Percentiles rank a stretch among this genome's conserved stretches.
Evolutionary conservation across 306 rosid genomes (phyloP).

Genomic region (Dryas drummondii): DNA sequence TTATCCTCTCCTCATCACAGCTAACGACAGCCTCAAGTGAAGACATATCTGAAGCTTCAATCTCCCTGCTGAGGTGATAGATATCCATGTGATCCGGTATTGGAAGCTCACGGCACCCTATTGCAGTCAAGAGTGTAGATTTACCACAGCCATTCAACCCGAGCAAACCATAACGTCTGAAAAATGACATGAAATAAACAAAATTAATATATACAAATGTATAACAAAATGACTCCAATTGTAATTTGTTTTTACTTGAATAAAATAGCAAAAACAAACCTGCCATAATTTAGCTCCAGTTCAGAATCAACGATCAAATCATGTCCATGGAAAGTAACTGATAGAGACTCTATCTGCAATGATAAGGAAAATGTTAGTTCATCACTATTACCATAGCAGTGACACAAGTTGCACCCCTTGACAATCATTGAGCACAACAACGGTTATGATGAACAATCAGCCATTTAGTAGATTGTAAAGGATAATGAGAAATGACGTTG

Average conservation of each 20-base stretch:
- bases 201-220: neutral
- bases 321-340: slow-evolving; percentile 96
- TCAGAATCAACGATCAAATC: slow-evolving; percentile 92
- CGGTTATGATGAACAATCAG: too few species aligned
- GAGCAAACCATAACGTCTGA: slow-evolving; percentile 92
- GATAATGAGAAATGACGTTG: too few species aligned
- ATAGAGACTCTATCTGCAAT: slow-evolving; percentile 85
- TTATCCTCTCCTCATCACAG: slow-evolving; percentile 95
- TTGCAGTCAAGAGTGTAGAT: slow-evolving; percentile 84
- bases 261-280: slow-evolving; percentile 40
- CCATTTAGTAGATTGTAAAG: too few species aligned
- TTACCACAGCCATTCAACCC: slow-evolving; percentile 98
- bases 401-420: too few species aligned
- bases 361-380: slow-evolving; percentile 11
- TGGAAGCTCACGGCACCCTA: slow-evolving; percentile 87
- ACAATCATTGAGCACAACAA: too few species aligned
- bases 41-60: slow-evolving; percentile 98
- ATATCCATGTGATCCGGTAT: slow-evolving; percentile 99
- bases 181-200: slow-evolving; percentile 8
- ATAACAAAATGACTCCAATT: neutral
- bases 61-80: slow-evolving; percentile 78
- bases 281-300: slow-evolving; percentile 95
- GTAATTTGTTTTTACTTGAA: neutral
- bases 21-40: slow-evolving; percentile 84
- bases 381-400: neutral